A percentile compares a stretch with the other conserved stretches of the same genome.
Conservation (phyloP, 1,139 yeast species). For the Debaryomycetaceae sp. region DNA sequence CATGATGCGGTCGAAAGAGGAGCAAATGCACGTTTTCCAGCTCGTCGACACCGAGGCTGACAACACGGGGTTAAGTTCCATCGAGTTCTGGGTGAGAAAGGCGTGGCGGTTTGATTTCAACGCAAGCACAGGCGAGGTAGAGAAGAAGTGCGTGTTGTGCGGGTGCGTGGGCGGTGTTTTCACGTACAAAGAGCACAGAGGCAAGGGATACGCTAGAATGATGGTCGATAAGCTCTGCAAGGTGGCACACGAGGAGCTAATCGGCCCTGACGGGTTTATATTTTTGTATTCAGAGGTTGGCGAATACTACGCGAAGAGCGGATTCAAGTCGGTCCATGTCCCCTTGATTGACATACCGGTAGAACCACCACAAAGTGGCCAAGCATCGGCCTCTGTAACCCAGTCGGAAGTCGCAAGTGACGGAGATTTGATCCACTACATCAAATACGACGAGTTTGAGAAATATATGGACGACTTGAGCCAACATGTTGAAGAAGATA, state of each 20-base stretch:
- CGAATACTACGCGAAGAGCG: constrained; percentile 57
- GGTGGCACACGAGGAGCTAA: constrained; percentile 15
- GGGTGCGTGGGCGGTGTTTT: constrained; percentile 66
- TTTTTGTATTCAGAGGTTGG: constrained; percentile 73
- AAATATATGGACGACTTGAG: constrained; percentile 21
- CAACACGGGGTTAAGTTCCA: constrained; percentile 26
- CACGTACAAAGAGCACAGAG: constrained; percentile 55
- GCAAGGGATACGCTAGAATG: constrained; percentile 59
- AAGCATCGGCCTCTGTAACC: background rate
- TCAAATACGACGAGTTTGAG: constrained; percentile 32
- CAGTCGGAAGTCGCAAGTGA: background rate
- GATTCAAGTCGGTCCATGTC: constrained; percentile 51
- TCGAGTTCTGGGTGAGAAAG: constrained; percentile 35
- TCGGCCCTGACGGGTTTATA: constrained; percentile 40
- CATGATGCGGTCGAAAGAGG: constrained; percentile 19
- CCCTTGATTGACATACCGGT: constrained; percentile 29
- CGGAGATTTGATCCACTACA: constrained; percentile 9
- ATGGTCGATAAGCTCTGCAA: constrained; percentile 53
- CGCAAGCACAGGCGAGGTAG: constrained; percentile 15
- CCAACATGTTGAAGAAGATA: constrained; percentile 15
- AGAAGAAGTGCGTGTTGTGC: constrained; percentile 27
- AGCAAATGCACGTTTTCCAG: constrained; percentile 27
- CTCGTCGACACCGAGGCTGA: constrained; percentile 20
- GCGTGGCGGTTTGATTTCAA: constrained; percentile 22
- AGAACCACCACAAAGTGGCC: constrained; percentile 3